phyloP scores from a whole-genome alignment of 305 asterid genomes.

The Plantago lanceolata region DNA sequence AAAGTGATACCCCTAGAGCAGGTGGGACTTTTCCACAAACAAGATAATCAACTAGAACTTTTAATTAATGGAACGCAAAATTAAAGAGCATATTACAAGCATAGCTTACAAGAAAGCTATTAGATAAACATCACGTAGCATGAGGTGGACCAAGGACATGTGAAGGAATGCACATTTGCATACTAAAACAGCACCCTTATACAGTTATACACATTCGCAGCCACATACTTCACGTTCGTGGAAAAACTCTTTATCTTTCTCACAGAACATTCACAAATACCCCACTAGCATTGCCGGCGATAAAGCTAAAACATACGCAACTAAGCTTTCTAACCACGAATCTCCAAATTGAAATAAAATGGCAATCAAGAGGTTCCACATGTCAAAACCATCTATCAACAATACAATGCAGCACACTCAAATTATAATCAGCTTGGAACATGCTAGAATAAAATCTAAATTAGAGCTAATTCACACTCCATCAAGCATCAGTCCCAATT shows the following conservation, averaged over 20 bases:
- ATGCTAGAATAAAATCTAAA: not conserved
- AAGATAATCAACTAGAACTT: slow-evolving; percentile 11
- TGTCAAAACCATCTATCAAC: not conserved
- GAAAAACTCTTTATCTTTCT: not conserved
- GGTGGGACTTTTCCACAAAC: slow-evolving; percentile 1
- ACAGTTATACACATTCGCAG: not conserved
- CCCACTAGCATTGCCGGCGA: not conserved
- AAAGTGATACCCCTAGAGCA: slow-evolving; percentile 13
- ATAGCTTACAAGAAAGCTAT: not conserved
- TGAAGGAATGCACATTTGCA: not conserved
- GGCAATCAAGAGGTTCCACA: not conserved
- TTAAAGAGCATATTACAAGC: not conserved
- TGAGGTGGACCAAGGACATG: not conserved
- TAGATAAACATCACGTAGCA: not conserved
- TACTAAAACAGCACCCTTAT: not conserved
- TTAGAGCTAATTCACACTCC: not conserved
- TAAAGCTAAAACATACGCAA: not conserved
- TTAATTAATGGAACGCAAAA: slow-evolving; percentile 1
- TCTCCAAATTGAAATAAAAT: not conserved
- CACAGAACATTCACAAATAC: not conserved
- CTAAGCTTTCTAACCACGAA: not conserved
- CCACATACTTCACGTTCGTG: not conserved
- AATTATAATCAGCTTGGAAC: not conserved
- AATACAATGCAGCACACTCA: not conserved
- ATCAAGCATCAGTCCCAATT: slow-evolving; percentile 16